Percentiles rank a stretch among this genome's conserved stretches.
These are phyloP conservation scores for Nicotiana otophora DNA, from an alignment of 257 asterid species.

Conservation along the genomic window DNA sequence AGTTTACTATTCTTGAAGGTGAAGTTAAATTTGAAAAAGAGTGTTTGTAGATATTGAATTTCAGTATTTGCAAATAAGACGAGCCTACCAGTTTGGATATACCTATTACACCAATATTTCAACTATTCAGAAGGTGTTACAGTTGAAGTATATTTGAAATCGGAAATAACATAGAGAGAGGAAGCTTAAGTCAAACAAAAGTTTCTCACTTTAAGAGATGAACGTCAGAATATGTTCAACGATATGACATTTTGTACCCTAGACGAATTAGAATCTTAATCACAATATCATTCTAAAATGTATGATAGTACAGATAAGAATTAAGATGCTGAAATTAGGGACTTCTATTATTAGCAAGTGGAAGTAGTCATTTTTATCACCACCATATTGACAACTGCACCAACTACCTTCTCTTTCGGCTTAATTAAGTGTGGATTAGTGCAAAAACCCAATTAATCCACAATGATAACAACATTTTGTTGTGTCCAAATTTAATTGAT, in stretches of 20 bases:
- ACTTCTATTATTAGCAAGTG: background rate
- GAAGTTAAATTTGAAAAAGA: too few relatives aligned
- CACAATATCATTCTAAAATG: too few relatives aligned
- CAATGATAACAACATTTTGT: conserved; percentile 36
- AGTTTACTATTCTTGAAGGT: too few relatives aligned
- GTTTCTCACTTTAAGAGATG: background rate
- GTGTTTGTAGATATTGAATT: too few relatives aligned
- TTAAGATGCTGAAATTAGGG: background rate
- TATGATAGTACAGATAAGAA: too few relatives aligned
- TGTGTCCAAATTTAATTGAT: conserved; percentile 25
- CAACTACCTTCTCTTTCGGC: conserved; percentile 47
- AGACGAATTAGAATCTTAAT: too few relatives aligned
- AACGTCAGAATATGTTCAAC: background rate
- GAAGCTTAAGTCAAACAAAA: background rate
- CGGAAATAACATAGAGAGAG: background rate
- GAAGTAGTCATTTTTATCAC: background rate
- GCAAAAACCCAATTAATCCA: conserved; percentile 28
- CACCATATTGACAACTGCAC: conserved; percentile 17
- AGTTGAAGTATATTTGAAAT: background rate
- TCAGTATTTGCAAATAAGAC: too few relatives aligned
- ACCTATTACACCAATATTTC: background rate
- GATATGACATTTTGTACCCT: background rate
- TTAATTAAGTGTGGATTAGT: conserved; percentile 39
- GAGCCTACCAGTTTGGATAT: background rate
- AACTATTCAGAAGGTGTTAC: background rate